Percentiles rank a stretch among this genome's conserved stretches.
phyloP scores from a whole-genome alignment of 192 early-diverging fungal genomes.

The Backusella australiensis region DNA sequence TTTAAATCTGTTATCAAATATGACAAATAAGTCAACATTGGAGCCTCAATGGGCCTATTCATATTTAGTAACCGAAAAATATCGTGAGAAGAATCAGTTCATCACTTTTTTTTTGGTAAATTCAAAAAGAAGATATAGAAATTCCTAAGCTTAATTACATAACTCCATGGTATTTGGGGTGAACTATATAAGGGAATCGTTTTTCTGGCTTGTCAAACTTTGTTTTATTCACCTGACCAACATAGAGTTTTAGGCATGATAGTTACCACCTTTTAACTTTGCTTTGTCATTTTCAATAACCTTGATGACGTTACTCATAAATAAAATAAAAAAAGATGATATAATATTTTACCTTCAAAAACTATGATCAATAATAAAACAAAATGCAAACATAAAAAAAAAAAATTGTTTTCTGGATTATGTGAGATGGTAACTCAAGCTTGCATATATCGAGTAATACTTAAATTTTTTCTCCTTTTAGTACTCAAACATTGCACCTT shows the following conservation, averaged over 20 bases:
- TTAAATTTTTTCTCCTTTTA: conserved; percentile 7
- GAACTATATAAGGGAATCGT: background rate
- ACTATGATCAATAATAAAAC: background rate
- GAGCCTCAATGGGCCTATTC: background rate
- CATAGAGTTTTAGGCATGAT: background rate
- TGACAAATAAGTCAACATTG: conserved; percentile 6
- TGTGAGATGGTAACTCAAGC: background rate
- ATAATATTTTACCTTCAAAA: background rate
- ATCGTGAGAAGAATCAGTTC: background rate
- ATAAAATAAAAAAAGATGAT: background rate
- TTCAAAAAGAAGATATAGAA: background rate
- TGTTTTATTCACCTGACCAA: background rate
- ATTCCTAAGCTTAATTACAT: background rate
- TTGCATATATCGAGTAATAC: background rate
- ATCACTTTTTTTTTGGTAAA: background rate
- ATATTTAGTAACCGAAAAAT: background rate
- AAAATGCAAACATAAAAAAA: background rate
- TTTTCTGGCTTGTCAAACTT: conserved; percentile 1
- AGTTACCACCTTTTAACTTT: background rate
- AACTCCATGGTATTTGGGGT: background rate
- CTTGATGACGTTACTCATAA: background rate
- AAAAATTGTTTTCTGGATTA: conserved; percentile 5
- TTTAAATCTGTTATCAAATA: background rate
- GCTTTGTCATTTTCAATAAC: background rate
- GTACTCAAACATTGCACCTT: conserved; percentile 1